Evolutionary conservation across 2,329 filamentous ascomycete genomes (phyloP).

Genomic region (Hypoxylon sp.): DNA sequence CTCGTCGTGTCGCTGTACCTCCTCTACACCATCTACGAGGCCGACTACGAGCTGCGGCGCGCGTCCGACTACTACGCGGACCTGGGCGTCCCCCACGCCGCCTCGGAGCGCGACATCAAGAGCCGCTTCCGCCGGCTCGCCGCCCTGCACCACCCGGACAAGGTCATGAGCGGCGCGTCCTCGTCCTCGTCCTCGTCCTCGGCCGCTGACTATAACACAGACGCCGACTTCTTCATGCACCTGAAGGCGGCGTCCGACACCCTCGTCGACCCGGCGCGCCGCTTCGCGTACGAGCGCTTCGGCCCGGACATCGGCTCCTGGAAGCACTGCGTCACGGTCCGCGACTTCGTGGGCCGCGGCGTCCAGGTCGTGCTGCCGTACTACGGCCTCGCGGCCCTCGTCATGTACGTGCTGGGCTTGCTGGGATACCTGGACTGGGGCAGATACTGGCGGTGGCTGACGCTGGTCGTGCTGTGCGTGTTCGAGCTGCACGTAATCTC

Average conservation of each 20-base stretch:
- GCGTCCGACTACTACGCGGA: conserved; percentile 82
- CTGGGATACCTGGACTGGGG: conserved; percentile 77
- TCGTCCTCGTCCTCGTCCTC: no score
- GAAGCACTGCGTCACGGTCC: conserved; percentile 73
- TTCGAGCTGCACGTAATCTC: conserved; percentile 70
- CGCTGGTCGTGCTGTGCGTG: conserved; percentile 63
- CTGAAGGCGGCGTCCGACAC: conserved; percentile 87
- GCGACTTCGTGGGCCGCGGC: conserved; percentile 78
- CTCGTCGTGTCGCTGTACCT: conserved; percentile 87
- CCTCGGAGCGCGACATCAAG: conserved; percentile 82
- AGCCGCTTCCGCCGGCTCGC: conserved; percentile 84
- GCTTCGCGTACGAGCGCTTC: conserved; percentile 92
- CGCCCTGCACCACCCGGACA: conserved; percentile 85
- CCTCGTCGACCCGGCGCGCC: conserved; percentile 77
- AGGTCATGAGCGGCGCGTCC: conserved; percentile 59
- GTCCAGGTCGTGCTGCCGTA: conserved; percentile 68
- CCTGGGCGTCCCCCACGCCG: conserved; percentile 75
- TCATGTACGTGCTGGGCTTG: conserved; percentile 71
- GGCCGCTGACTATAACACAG: no score
- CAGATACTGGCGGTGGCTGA: conserved; percentile 73
- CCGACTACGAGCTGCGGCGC: conserved; percentile 81
- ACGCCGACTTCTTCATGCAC: conserved; percentile 75
- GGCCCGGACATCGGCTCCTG: conserved; percentile 77
- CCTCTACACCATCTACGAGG: conserved; percentile 91
- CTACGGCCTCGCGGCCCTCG: conserved; percentile 68